phyloP scores from a whole-genome alignment of 345 rosid species.

The Populus euphratica region DNA sequence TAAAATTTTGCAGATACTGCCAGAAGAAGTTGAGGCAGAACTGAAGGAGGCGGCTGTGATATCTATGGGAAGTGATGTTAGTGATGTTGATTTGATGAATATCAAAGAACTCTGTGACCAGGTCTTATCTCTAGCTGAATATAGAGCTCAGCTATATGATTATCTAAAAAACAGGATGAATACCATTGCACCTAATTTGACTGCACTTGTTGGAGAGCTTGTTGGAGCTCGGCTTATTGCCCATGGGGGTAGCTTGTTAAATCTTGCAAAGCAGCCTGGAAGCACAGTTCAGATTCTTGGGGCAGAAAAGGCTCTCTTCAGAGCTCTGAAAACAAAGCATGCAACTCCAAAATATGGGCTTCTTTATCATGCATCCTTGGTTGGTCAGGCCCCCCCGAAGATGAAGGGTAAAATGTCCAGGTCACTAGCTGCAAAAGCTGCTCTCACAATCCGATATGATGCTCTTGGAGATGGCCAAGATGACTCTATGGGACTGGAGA shows the following conservation, averaged over 20 bases:
- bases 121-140: constrained; percentile 76
- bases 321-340: constrained; percentile 92
- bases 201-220: constrained; percentile 92
- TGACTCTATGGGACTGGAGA: constrained; percentile 75
- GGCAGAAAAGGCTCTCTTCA: constrained; percentile 87
- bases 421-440: constrained; percentile 84
- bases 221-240: constrained; percentile 95
- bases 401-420: constrained; percentile 82
- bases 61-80: constrained; percentile 93
- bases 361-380: constrained; percentile 85
- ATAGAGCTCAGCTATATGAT: constrained; percentile 88
- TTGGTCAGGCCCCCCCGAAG: constrained; percentile 85
- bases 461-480: constrained; percentile 85
- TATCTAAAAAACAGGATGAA: constrained; percentile 89
- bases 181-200: constrained; percentile 87
- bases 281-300: constrained; percentile 93
- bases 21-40: constrained; percentile 69
- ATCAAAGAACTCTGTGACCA: constrained; percentile 83
- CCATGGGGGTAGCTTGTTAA: constrained; percentile 88
- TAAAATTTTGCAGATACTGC: constrained; percentile 42
- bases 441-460: constrained; percentile 72
- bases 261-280: constrained; percentile 93
- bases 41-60: constrained; percentile 80
- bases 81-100: constrained; percentile 68
- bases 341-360: constrained; percentile 89